Conservation (phyloP, 306 rosid genomes). For the Cicer chorassanicum region DNA sequence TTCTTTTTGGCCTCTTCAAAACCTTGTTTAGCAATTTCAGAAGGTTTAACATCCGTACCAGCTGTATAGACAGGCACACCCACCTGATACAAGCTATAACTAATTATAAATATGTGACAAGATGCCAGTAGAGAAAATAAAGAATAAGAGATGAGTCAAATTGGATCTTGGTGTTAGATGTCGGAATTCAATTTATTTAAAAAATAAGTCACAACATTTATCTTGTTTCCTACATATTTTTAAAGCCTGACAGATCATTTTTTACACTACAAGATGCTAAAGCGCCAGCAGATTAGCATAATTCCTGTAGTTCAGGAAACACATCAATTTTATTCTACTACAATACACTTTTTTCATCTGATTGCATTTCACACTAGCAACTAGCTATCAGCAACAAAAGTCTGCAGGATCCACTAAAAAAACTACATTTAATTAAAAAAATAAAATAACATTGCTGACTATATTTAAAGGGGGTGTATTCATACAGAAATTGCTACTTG, state of each 20-base stretch:
- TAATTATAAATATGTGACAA: slow-evolving; percentile 46
- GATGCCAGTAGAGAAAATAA: slow-evolving; percentile 36
- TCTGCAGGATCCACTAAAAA: slow-evolving; percentile 10
- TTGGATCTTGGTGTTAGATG: slow-evolving; percentile 10
- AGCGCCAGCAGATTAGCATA: slow-evolving; percentile 31
- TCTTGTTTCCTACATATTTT: slow-evolving; percentile 24
- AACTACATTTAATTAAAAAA: slow-evolving; percentile 2
- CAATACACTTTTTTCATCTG: slow-evolving; percentile 31
- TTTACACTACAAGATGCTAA: slow-evolving; percentile 28
- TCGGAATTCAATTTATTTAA: slow-evolving; percentile 30
- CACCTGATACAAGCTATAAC: slow-evolving; percentile 75
- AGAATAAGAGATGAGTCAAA: slow-evolving; percentile 6
- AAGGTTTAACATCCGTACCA: slow-evolving; percentile 87
- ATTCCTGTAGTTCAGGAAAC: slow-evolving; percentile 2
- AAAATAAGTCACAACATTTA: slow-evolving; percentile 9
- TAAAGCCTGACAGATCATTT: slow-evolving; percentile 32
- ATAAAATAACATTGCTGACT: slow-evolving; percentile 25
- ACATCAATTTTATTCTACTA: slow-evolving; percentile 5
- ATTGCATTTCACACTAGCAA: background rate
- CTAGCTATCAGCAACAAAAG: slow-evolving; percentile 17
- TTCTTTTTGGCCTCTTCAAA: slow-evolving; percentile 90
- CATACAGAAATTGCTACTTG: slow-evolving; percentile 26
- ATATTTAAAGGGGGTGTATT: slow-evolving; percentile 3
- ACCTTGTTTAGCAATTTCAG: slow-evolving; percentile 89
- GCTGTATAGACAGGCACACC: slow-evolving; percentile 90